Conservation (phyloP, 2,329 filamentous ascomycete species). For the Hypoxylon sp. region DNA sequence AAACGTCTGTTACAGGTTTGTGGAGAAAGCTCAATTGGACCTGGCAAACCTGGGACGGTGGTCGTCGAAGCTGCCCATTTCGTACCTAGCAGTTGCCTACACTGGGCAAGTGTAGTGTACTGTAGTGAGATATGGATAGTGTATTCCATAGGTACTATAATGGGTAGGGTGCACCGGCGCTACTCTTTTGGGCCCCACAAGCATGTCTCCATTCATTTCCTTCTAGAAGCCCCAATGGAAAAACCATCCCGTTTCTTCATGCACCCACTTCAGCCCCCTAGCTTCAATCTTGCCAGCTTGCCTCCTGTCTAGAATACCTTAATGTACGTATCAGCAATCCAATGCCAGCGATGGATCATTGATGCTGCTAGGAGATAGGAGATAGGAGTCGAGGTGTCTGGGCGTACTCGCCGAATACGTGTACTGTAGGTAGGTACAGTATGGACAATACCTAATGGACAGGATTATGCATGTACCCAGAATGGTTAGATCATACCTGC, state of each 20-base stretch:
- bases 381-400: slow-evolving; percentile 18
- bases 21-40: slow-evolving; percentile 26
- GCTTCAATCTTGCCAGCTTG: background rate
- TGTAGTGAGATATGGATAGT: no score
- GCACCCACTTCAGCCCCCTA: slow-evolving; percentile 30
- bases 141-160: no score
- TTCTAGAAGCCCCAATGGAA: slow-evolving; percentile 46
- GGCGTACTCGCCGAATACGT: slow-evolving; percentile 32
- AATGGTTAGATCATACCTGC: slow-evolving; percentile 31
- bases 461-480: slow-evolving; percentile 19
- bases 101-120: no score
- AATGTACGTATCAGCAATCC: background rate
- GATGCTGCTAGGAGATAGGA: background rate
- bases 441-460: no score
- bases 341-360: background rate
- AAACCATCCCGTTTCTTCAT: slow-evolving; percentile 27
- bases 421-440: no score
- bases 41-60: background rate
- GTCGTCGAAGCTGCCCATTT: slow-evolving; percentile 9
- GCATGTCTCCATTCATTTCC: slow-evolving; percentile 25
- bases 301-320: background rate
- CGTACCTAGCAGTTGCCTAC: slow-evolving; percentile 1
- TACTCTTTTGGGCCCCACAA: slow-evolving; percentile 5
- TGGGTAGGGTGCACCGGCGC: background rate
- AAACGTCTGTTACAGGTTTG: slow-evolving; percentile 35